phyloP scores from a whole-genome alignment of 1,284 basidiomycete species.

The Puccinia polysora region DNA sequence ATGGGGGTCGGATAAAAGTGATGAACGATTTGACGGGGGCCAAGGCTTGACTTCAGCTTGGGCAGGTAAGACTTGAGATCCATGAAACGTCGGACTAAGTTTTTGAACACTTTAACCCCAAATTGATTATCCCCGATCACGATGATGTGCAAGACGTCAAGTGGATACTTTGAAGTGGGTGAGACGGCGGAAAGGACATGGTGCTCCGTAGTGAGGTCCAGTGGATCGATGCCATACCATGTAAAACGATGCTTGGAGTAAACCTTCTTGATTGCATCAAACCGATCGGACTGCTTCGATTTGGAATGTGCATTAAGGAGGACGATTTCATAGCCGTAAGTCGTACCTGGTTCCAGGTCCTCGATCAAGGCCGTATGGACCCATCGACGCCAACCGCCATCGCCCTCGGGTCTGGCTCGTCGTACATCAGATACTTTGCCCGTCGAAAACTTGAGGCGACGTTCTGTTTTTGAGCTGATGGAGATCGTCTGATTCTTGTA shows the following conservation, averaged over 20 bases:
- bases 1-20: neutral
- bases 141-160: constrained; percentile 44
- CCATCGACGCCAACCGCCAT: constrained; percentile 17
- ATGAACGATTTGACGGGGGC: neutral
- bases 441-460: constrained; percentile 1
- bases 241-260: constrained; percentile 18
- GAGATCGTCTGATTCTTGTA: neutral
- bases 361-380: constrained; percentile 44
- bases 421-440: constrained; percentile 8
- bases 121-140: constrained; percentile 49
- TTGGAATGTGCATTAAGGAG: constrained; percentile 3
- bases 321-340: constrained; percentile 45
- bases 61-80: constrained; percentile 22
- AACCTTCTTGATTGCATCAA: neutral
- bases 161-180: constrained; percentile 1
- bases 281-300: neutral
- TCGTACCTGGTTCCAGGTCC: neutral
- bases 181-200: neutral
- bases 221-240: constrained; percentile 40
- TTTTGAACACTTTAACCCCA: constrained; percentile 47
- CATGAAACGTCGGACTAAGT: constrained; percentile 43
- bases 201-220: constrained; percentile 26
- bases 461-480: neutral
- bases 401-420: constrained; percentile 1
- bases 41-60: constrained; percentile 21